Evolutionary conservation across 2,329 filamentous ascomycete genomes (phyloP).

Genomic region (Bipolaris bicolor): DNA sequence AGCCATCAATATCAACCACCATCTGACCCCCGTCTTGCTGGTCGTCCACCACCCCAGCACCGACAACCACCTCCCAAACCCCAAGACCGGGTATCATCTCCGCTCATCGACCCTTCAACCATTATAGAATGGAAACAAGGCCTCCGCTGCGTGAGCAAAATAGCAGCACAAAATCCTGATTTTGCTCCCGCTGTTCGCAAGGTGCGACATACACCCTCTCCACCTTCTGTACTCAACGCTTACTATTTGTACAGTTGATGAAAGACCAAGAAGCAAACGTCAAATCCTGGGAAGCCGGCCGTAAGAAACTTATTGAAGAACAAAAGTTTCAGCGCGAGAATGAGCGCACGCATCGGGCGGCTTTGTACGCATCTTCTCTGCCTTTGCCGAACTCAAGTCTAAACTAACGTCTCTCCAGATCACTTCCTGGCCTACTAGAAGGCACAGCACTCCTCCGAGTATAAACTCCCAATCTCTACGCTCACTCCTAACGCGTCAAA

Average conservation of each 20-base stretch:
- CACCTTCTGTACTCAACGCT: background rate
- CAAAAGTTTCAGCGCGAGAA: slow-evolving; percentile 60
- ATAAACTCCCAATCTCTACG: background rate
- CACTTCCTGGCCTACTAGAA: slow-evolving; percentile 36
- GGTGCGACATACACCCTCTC: slow-evolving; percentile 32
- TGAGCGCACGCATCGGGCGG: slow-evolving; percentile 60
- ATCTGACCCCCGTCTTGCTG: slow-evolving; percentile 31
- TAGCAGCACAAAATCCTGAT: slow-evolving; percentile 52
- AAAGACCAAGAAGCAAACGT: slow-evolving; percentile 68
- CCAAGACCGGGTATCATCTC: slow-evolving; percentile 27
- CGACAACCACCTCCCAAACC: slow-evolving; percentile 19
- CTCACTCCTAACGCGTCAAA: background rate
- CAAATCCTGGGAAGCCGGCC: slow-evolving; percentile 63
- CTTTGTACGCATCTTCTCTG: slow-evolving; percentile 54
- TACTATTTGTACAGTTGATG: slow-evolving; percentile 58
- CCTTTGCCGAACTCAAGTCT: too few relatives aligned
- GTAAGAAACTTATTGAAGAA: slow-evolving; percentile 58
- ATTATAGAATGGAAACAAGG: slow-evolving; percentile 58
- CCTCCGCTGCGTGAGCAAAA: slow-evolving; percentile 55
- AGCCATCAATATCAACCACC: slow-evolving; percentile 13
- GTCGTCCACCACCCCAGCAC: slow-evolving; percentile 26
- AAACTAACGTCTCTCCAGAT: slow-evolving; percentile 23
- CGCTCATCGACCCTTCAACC: slow-evolving; percentile 53
- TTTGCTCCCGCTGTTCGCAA: slow-evolving; percentile 51
- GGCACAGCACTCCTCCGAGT: slow-evolving; percentile 33